A percentile compares a stretch with the other conserved stretches of the same genome.
Conservation (phyloP, 192 early-diverging fungal genomes). For the Umbelopsis ramanniana region DNA sequence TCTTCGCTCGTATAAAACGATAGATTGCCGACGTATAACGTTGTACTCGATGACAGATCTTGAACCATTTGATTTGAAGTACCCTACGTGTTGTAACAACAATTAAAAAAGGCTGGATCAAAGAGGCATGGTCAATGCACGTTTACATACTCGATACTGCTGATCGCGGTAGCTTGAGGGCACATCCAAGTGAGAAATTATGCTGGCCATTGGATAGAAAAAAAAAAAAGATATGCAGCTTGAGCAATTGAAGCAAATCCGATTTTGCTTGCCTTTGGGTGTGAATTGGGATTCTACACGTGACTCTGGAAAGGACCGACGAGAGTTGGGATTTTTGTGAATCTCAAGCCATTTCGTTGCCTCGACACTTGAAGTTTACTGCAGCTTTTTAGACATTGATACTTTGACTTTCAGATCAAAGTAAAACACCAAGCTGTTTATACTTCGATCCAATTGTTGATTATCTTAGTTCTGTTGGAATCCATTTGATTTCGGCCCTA, state of each 20-base stretch:
- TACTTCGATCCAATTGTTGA: slow-evolving; percentile 3
- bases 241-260: no score
- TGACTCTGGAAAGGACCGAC: not conserved
- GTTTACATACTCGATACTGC: slow-evolving; percentile 64
- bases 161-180: slow-evolving; percentile 90
- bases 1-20: slow-evolving; percentile 99
- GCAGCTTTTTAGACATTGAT: not conserved
- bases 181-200: slow-evolving; percentile 71
- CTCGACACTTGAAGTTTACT: not conserved
- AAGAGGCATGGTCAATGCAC: not conserved
- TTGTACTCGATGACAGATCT: slow-evolving; percentile 66
- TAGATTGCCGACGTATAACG: slow-evolving; percentile 96
- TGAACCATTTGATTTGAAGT: slow-evolving; percentile 52
- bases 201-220: slow-evolving; percentile 50
- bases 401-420: not conserved
- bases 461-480: not conserved
- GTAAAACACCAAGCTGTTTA: not conserved
- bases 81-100: slow-evolving; percentile 39
- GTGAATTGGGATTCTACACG: not conserved
- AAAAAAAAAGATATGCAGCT: not conserved
- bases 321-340: not conserved
- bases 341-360: not conserved
- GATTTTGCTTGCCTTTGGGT: no score
- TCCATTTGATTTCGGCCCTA: slow-evolving; percentile 13
- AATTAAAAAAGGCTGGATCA: not conserved